Percentiles rank a stretch among this genome's conserved stretches.
These are phyloP conservation scores for Fusarium musae DNA, from an alignment of 2,329 filamentous ascomycete species.

Conservation along the genomic window DNA sequence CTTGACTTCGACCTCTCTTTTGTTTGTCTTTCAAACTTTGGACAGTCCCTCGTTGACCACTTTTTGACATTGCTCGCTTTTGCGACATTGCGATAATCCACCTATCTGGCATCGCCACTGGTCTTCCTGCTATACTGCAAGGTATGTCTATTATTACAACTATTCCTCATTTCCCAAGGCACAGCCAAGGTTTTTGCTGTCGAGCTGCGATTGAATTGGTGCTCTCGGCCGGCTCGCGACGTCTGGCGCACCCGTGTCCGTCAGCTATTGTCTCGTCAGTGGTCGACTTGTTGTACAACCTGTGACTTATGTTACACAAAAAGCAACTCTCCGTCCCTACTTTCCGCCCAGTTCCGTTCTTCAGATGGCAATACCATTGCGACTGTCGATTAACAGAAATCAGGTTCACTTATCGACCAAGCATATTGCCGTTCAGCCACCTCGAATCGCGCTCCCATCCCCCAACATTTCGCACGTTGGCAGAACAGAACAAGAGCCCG, in stretches of 20 bases:
- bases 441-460: conserved; percentile 20
- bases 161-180: conserved; percentile 19
- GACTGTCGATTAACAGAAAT: conserved; percentile 39
- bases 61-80: conserved; percentile 31
- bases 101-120: conserved; percentile 23
- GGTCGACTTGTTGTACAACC: conserved; percentile 30
- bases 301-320: conserved; percentile 41
- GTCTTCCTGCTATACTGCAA: conserved; percentile 19
- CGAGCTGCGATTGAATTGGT: conserved; percentile 28
- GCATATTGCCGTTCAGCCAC: conserved; percentile 26
- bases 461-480: conserved; percentile 20
- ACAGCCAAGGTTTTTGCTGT: conserved; percentile 14
- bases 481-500: conserved; percentile 23
- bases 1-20: conserved; percentile 15
- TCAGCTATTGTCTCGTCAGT: conserved; percentile 30
- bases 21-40: conserved; percentile 18
- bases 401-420: conserved; percentile 32
- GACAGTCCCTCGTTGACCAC: conserved; percentile 16
- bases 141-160: conserved; percentile 37
- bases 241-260: conserved; percentile 33
- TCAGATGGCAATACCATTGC: conserved; percentile 25
- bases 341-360: conserved; percentile 31
- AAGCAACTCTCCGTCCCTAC: conserved; percentile 38
- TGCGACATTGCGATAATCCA: conserved; percentile 30
- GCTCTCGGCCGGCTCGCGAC: conserved; percentile 38